Conservation (phyloP, 441 rosid genomes). For the Macaranga tanarius region DNA sequence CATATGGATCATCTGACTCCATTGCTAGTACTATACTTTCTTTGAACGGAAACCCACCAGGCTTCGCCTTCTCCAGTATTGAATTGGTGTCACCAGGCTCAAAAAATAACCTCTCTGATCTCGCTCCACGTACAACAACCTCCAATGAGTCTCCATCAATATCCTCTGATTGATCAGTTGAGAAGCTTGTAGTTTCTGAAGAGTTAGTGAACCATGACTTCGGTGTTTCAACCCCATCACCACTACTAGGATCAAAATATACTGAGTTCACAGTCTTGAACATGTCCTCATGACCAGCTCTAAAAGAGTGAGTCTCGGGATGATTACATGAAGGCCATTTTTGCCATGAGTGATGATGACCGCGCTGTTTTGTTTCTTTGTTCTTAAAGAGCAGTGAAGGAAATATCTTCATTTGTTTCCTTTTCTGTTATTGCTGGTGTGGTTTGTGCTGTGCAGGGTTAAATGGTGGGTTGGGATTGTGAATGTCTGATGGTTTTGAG, state of each 20-base stretch:
- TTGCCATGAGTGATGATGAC: constrained; percentile 33
- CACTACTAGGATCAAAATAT: constrained; percentile 31
- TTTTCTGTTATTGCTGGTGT: neutral
- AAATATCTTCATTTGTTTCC: constrained; percentile 39
- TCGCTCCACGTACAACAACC: constrained; percentile 48
- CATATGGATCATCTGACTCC: constrained; percentile 59
- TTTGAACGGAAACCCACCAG: constrained; percentile 34
- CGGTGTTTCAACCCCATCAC: constrained; percentile 38
- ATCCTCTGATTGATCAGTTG: constrained; percentile 33
- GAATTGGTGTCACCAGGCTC: constrained; percentile 67
- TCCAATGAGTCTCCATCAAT: constrained; percentile 45
- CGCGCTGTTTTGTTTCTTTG: constrained; percentile 27
- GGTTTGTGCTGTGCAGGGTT: neutral
- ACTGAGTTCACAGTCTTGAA: constrained; percentile 55
- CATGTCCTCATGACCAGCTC: constrained; percentile 35
- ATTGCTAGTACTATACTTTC: constrained; percentile 53
- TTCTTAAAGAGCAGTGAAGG: constrained; percentile 39
- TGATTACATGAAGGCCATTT: constrained; percentile 60
- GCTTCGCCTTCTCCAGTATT: constrained; percentile 49
- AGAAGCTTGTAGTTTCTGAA: constrained; percentile 44
- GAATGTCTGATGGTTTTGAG: constrained; percentile 13
- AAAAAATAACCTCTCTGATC: constrained; percentile 64
- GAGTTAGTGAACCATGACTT: constrained; percentile 70
- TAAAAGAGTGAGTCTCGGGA: constrained; percentile 58
- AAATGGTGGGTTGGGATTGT: neutral